Evolutionary conservation across 2,329 filamentous ascomycete species (phyloP).

Genomic region (Penicillium sp.): DNA sequence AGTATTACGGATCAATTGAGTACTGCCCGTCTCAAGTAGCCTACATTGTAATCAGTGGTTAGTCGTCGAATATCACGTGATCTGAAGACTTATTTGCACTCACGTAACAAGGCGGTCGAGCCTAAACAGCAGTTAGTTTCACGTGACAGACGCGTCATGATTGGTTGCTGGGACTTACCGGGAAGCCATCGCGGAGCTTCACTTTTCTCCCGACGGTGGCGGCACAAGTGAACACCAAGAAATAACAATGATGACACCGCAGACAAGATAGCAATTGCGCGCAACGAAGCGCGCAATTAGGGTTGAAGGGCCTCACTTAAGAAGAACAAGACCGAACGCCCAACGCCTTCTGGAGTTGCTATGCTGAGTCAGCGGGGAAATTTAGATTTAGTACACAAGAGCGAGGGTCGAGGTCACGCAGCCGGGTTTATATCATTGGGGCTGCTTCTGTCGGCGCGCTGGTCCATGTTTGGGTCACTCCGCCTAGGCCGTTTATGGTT

Average conservation of each 20-base stretch:
- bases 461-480: constrained; percentile 40
- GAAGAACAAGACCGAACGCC: constrained; percentile 17
- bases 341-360: constrained; percentile 12
- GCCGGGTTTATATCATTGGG: constrained; percentile 48
- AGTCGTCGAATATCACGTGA: constrained; percentile 17
- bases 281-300: constrained; percentile 15
- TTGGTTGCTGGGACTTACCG: constrained; percentile 36
- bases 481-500: constrained; percentile 28
- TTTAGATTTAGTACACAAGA: constrained; percentile 28
- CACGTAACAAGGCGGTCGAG: constrained; percentile 83
- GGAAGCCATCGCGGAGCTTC: constrained; percentile 40
- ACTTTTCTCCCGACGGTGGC: constrained; percentile 25
- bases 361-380: constrained; percentile 25
- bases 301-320: constrained; percentile 9
- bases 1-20: constrained; percentile 90
- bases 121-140: constrained; percentile 49
- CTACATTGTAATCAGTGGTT: constrained; percentile 47
- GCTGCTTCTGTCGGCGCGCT: constrained; percentile 38
- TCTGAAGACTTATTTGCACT: constrained; percentile 42
- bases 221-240: constrained; percentile 17
- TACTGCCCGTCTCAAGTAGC: constrained; percentile 95
- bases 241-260: constrained; percentile 9
- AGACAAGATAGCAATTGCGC: constrained; percentile 13
- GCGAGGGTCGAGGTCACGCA: constrained; percentile 42
- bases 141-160: constrained; percentile 24